These are phyloP conservation scores for Peziza echinospora DNA, from an alignment of 495 filamentous ascomycete genomes.

Conservation along the genomic window DNA sequence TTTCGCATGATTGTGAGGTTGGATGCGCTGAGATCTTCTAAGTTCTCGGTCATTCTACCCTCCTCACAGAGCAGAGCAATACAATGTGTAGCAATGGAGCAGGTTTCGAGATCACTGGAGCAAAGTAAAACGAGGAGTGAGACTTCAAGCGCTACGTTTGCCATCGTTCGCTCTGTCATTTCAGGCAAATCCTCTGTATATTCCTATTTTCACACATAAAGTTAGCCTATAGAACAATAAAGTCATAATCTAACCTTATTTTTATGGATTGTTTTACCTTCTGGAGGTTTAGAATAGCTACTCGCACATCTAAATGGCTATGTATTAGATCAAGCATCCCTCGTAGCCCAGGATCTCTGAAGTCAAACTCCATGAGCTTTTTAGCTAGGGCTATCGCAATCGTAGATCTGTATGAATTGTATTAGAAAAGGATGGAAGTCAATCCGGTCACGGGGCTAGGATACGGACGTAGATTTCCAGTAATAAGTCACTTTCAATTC, in stretches of 20 bases:
- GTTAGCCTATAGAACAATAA: too few relatives aligned
- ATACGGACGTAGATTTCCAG: slow-evolving; percentile 15
- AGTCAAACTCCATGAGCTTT: slow-evolving; percentile 18
- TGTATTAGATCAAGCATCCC: slow-evolving; percentile 18
- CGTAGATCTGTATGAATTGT: slow-evolving; percentile 6
- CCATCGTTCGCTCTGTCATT: slow-evolving; percentile 19
- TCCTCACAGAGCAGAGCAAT: slow-evolving; percentile 42
- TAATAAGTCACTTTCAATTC: slow-evolving; percentile 12
- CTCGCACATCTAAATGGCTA: slow-evolving; percentile 18
- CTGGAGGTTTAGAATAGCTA: slow-evolving; percentile 12
- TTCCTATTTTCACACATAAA: too few relatives aligned
- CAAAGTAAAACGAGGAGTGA: slow-evolving; percentile 39
- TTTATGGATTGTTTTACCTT: slow-evolving; percentile 1
- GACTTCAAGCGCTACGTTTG: slow-evolving; percentile 29
- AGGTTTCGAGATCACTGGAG: slow-evolving; percentile 38
- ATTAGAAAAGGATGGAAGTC: too few relatives aligned
- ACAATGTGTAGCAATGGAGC: slow-evolving; percentile 37
- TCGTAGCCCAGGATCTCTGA: slow-evolving; percentile 15
- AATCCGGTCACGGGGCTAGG: too few relatives aligned
- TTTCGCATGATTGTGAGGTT: slow-evolving; percentile 35
- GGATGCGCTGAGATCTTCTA: slow-evolving; percentile 25
- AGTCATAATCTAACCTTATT: too few relatives aligned
- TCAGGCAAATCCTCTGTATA: slow-evolving; percentile 12
- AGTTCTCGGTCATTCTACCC: slow-evolving; percentile 31
- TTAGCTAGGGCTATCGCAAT: slow-evolving; percentile 17